Base-by-base conservation (phyloP, 805 yeast species). In the Ogataea nakhonphanomensis region DNA sequence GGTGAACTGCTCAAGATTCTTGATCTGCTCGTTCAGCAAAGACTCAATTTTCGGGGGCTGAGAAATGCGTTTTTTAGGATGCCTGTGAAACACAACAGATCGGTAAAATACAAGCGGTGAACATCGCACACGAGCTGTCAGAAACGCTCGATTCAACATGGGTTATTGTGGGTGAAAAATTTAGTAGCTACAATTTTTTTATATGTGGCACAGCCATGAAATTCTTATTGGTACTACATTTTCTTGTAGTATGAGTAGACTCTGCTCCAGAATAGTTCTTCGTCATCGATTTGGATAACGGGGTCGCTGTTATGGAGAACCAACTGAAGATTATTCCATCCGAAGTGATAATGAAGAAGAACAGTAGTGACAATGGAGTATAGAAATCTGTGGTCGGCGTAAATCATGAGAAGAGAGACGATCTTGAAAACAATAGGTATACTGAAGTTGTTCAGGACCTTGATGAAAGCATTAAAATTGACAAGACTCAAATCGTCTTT, bases 271-370 rank as follows among this genome's bases (percentile, higher is more conserved):
- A 63, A 61, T 23, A 48, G 39, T 7, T 55, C 60, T 10, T 46
- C 57, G 25, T 57, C 58, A 22, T 51, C 53, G 11, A 50, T 43
- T 34, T 35, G 47, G 31, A 46, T 49, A 35, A 35, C 36, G 17
- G 39, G 48, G 34, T 25, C 53, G 26, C 33, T 23, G 30, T 39
- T 48, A 39, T 48, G 49, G 6, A 58, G 33, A 4, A 58, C 49
- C 24, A 55, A 39, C 33, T 61, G 64, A n/a, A 62, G 37, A 39
- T 47, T 58, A 35, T 55, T 57, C 64, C 64, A 76, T 1, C 81
- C 81, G 55, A 69, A 74, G 55, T 76, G 80, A 52, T 73, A 69
- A 45, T 75, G 71, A 30, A 70, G 57, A 22, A 74, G 49, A 4
- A 75, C 58, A 17, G 69, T 67, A 25, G 71, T 39, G 5, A 67